Conservation (phyloP, 257 asterid species). For the Gynochthodes officinalis region DNA sequence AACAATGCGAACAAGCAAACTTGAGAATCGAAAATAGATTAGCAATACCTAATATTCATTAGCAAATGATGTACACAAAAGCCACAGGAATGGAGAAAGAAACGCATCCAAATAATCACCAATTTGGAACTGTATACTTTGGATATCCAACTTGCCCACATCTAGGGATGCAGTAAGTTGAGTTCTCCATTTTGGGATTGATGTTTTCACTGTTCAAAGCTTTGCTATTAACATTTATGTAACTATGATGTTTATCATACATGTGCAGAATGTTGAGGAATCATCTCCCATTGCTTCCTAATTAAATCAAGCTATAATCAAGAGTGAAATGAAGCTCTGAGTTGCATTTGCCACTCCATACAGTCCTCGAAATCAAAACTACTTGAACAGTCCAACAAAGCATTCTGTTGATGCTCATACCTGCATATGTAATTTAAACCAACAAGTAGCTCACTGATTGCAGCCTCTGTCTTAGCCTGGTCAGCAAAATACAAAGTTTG, state of each 20-base stretch:
- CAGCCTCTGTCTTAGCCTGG: conserved; percentile 64
- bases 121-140: conserved; percentile 9
- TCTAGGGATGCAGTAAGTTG: conserved; percentile 18
- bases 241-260: conserved; percentile 27
- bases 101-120: not conserved
- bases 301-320: conserved; percentile 23
- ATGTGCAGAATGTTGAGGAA: conserved; percentile 16
- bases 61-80: not conserved
- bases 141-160: conserved; percentile 5
- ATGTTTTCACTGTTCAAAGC: conserved; percentile 22
- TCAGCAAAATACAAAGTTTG: conserved; percentile 86
- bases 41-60: not conserved
- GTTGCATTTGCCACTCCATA: conserved; percentile 65
- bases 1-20: not conserved
- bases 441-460: conserved; percentile 68
- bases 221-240: conserved; percentile 35
- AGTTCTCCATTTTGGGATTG: conserved; percentile 16
- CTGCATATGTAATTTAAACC: conserved; percentile 87
- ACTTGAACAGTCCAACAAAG: conserved; percentile 83
- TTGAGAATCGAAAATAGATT: not conserved
- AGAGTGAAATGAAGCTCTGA: conserved; percentile 41
- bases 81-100: not conserved
- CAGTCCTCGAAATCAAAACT: conserved; percentile 82
- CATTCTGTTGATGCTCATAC: conserved; percentile 87
- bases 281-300: not conserved